These are phyloP conservation scores for Vitis rotundifolia DNA, from an alignment of 164 flowering plant species.

Conservation along the genomic window DNA sequence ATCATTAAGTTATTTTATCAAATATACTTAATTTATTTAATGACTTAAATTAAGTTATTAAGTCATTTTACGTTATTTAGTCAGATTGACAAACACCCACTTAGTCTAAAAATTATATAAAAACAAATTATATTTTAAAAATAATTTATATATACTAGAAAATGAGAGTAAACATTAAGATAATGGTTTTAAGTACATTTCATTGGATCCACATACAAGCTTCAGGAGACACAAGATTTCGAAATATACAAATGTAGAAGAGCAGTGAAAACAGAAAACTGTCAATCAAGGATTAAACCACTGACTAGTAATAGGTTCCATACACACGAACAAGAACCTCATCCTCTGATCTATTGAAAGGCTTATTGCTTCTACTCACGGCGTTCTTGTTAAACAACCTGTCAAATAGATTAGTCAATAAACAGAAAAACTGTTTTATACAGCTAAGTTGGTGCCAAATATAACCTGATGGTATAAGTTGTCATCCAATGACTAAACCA, in stretches of 20 bases:
- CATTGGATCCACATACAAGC: conserved; percentile 49
- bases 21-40: too few species aligned
- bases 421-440: background rate
- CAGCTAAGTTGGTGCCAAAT: background rate
- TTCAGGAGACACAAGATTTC: conserved; percentile 21
- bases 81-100: too few species aligned
- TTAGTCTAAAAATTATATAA: too few species aligned
- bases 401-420: conserved; percentile 8
- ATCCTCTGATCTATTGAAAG: conserved; percentile 28
- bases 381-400: conserved; percentile 53
- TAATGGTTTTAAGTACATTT: conserved; percentile 11
- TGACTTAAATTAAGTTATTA: too few species aligned
- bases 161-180: too few species aligned
- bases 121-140: too few species aligned
- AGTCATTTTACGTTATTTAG: too few species aligned
- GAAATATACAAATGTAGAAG: background rate
- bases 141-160: too few species aligned
- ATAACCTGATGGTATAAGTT: background rate
- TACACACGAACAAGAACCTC: conserved; percentile 64
- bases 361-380: conserved; percentile 30
- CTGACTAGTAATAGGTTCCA: conserved; percentile 63
- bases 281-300: conserved; percentile 8
- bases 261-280: conserved; percentile 5
- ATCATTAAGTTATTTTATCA: too few species aligned
- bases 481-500: background rate